These are phyloP conservation scores for Tephrocybe sp. DNA, from an alignment of 768 basidiomycete genomes.

Conservation along the genomic window DNA sequence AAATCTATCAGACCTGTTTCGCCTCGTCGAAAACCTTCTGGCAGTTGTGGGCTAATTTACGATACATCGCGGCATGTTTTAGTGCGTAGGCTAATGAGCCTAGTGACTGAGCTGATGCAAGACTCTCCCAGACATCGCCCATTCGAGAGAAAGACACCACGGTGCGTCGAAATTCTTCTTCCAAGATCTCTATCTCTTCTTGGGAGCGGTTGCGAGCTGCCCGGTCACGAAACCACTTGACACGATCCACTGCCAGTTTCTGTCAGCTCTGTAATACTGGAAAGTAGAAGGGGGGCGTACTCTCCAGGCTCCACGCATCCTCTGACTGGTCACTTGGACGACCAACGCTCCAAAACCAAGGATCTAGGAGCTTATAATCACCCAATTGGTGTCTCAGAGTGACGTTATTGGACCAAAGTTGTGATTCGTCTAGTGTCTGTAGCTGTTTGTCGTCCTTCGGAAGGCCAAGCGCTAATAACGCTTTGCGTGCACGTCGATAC, in stretches of 20 bases:
- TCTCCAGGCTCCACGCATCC: constrained; percentile 22
- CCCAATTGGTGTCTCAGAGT: constrained; percentile 18
- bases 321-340: constrained; percentile 15
- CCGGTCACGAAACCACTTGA: constrained; percentile 27
- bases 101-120: background rate
- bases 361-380: constrained; percentile 18
- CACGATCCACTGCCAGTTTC: constrained; percentile 22
- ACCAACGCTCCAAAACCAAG: constrained; percentile 24
- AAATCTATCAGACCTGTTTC: background rate
- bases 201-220: constrained; percentile 21
- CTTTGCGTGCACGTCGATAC: constrained; percentile 13
- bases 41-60: background rate
- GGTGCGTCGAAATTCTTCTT: constrained; percentile 23
- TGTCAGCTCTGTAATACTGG: background rate
- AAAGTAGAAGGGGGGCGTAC: constrained; percentile 13
- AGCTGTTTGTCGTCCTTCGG: constrained; percentile 16
- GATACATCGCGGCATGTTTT: constrained; percentile 6
- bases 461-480: constrained; percentile 16
- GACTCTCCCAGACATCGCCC: constrained; percentile 1
- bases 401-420: constrained; percentile 19
- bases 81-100: constrained; percentile 3
- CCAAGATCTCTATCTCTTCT: constrained; percentile 29
- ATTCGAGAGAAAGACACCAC: constrained; percentile 6
- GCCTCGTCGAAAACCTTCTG: background rate
- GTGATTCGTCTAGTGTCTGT: constrained; percentile 16